These are phyloP conservation scores for Candida nanaspora DNA, from an alignment of 805 yeast genomes.

Conservation along the genomic window DNA sequence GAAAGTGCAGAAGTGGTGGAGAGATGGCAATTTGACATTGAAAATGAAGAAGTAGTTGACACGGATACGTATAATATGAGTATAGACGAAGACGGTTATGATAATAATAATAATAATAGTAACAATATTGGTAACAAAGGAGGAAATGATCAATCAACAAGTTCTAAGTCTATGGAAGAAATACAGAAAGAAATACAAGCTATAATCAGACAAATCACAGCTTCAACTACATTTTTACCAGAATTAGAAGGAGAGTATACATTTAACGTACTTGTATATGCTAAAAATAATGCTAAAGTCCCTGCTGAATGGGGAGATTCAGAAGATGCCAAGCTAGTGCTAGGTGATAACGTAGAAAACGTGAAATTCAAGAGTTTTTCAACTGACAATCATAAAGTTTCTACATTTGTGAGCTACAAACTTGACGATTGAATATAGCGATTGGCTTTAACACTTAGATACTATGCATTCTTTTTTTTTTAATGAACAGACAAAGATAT, in stretches of 20 bases:
- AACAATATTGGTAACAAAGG: too few relatives aligned
- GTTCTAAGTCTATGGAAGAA: slow-evolving; percentile 32
- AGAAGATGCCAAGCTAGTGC: slow-evolving; percentile 41
- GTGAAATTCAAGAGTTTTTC: slow-evolving; percentile 65
- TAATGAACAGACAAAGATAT: too few relatives aligned
- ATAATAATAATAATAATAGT: too few relatives aligned
- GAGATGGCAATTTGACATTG: slow-evolving; percentile 78
- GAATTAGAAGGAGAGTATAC: slow-evolving; percentile 56
- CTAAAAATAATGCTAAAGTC: slow-evolving; percentile 58
- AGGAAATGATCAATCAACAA: too few relatives aligned
- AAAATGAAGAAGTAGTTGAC: slow-evolving; percentile 23
- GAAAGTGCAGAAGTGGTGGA: slow-evolving; percentile 65
- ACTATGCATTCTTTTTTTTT: too few relatives aligned
- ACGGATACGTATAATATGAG: neutral
- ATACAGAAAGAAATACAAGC: slow-evolving; percentile 76
- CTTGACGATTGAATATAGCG: slow-evolving; percentile 7
- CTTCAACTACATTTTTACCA: slow-evolving; percentile 82
- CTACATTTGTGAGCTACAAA: slow-evolving; percentile 61
- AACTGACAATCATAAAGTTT: slow-evolving; percentile 64
- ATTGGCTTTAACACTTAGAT: too few relatives aligned
- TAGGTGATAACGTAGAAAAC: slow-evolving; percentile 44
- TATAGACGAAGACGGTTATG: too few relatives aligned
- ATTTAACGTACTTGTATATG: slow-evolving; percentile 78
- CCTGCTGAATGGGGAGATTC: slow-evolving; percentile 86
- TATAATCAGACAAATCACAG: slow-evolving; percentile 81